These are phyloP conservation scores for Hypoxylon perforatum DNA, from an alignment of 495 filamentous ascomycete species.

Conservation along the genomic window DNA sequence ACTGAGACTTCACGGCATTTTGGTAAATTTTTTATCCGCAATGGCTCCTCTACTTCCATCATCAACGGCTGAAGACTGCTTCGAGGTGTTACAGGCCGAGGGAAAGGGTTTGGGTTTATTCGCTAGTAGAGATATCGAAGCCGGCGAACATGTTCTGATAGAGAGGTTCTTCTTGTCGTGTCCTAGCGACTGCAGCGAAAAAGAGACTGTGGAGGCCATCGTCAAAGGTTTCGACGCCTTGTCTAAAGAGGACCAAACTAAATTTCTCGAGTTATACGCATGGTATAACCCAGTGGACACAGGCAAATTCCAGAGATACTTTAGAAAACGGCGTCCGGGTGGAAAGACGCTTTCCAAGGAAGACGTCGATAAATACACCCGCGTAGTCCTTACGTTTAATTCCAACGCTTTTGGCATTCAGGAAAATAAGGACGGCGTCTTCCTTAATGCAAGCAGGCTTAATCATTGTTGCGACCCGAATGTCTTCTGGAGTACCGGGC, in stretches of 20 bases:
- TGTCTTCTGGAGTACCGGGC: background rate
- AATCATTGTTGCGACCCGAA: conserved; percentile 34
- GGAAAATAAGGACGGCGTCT: conserved; percentile 5
- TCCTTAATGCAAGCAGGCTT: conserved; percentile 18
- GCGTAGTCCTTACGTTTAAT: background rate
- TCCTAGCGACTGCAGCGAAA: background rate
- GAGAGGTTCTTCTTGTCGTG: background rate
- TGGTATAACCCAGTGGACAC: background rate
- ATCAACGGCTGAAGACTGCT: conserved; percentile 2
- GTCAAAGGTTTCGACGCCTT: background rate
- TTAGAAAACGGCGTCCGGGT: too few species aligned
- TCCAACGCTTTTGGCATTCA: background rate
- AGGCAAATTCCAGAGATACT: too few species aligned
- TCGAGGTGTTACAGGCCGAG: background rate
- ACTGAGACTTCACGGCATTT: too few species aligned
- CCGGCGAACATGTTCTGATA: conserved; percentile 16
- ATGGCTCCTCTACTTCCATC: background rate
- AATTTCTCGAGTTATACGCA: background rate
- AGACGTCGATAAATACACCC: too few species aligned
- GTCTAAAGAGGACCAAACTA: background rate
- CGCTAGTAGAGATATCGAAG: conserved; percentile 22
- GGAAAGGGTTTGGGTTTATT: conserved; percentile 15
- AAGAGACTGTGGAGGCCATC: background rate
- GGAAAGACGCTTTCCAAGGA: too few species aligned
- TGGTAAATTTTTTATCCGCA: background rate